Conservation (phyloP, 2,329 filamentous ascomycete genomes). For the Colletotrichum trifolii region DNA sequence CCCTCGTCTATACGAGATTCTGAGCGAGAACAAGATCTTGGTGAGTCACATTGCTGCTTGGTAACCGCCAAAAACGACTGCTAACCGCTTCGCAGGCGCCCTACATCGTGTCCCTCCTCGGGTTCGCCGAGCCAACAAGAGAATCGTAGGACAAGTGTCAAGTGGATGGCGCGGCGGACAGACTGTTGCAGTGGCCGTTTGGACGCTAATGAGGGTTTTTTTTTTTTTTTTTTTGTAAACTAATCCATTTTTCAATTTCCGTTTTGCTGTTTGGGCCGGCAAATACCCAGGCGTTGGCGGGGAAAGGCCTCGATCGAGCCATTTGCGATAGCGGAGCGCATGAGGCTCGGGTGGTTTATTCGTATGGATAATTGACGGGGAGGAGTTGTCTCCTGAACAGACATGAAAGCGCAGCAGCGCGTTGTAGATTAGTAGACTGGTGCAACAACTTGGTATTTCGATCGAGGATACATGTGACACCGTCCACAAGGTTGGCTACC, state of each 20-base stretch:
- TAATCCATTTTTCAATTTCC: no score
- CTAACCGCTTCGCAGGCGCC: slow-evolving; percentile 22
- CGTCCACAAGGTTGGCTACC: no score
- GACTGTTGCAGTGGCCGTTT: no score
- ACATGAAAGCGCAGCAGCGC: no score
- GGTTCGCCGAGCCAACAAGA: slow-evolving; percentile 22
- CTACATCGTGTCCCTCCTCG: slow-evolving; percentile 30
- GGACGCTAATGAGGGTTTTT: no score
- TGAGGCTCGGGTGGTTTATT: slow-evolving; percentile 10
- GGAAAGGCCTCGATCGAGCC: neutral
- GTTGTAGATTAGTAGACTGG: no score
- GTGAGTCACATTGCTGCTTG: slow-evolving; percentile 50
- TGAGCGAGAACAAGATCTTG: slow-evolving; percentile 74
- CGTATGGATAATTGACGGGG: no score
- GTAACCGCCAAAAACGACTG: neutral
- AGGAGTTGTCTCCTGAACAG: no score
- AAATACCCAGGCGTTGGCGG: slow-evolving; percentile 37
- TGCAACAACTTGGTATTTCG: no score
- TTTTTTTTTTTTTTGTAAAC: no score
- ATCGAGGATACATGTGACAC: no score
- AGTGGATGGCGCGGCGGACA: neutral
- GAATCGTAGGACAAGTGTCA: slow-evolving; percentile 12
- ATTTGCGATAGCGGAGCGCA: neutral
- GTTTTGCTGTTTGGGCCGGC: slow-evolving; percentile 28
- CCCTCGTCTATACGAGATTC: slow-evolving; percentile 73